Evolutionary conservation across 768 basidiomycete species (phyloP), one percentile per base, ranked within the genome.

Genomic region (Amanita thiersii): DNA sequence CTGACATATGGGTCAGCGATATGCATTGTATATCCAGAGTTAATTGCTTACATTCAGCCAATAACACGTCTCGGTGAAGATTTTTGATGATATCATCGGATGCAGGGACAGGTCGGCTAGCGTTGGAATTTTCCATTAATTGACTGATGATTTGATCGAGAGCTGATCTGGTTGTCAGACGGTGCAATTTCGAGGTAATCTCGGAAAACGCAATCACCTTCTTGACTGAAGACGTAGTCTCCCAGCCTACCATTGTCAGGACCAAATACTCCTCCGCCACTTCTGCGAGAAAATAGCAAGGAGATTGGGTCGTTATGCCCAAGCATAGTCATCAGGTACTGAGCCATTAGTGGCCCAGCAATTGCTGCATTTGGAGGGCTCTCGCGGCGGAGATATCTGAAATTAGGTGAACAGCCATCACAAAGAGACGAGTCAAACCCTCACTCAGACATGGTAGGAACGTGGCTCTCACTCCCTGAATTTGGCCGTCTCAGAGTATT

Each of bases 211-310:
- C 19, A 14, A 18, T 23, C 41, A 81, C 91, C 86, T 73, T 90
- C 86, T 61, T 94, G 87, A 48, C 79, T 87, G 52, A 90, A 86
- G 4, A 87, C 92, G 64, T 94, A 96, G 57, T 96, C 92, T 2
- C 92, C 92, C 74, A 81, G 75, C 52, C 77, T 66, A 1, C 84
- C 81, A 24, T 62, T 62, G 42, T 71, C 66, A 3, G 72, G 64
- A 20, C 56, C 53, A 7, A 23, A 56, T 56, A 39, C 15, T 14
- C 29, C 38, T 11, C 24, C 38, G 14, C 38, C 25, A 45, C 61
- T 50, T 20, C 57, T 62, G 14, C 51, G 52, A n/a, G 63, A 63
- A 28, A 79, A 61, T 29, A 76, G 37, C 10, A 68, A 68, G 19
- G 60, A 43, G 40, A 73, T 53, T 8, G 69, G 66, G 44, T 74